phyloP scores from a whole-genome alignment of 1,284 basidiomycete genomes.

The Ganoderma lucidum region DNA sequence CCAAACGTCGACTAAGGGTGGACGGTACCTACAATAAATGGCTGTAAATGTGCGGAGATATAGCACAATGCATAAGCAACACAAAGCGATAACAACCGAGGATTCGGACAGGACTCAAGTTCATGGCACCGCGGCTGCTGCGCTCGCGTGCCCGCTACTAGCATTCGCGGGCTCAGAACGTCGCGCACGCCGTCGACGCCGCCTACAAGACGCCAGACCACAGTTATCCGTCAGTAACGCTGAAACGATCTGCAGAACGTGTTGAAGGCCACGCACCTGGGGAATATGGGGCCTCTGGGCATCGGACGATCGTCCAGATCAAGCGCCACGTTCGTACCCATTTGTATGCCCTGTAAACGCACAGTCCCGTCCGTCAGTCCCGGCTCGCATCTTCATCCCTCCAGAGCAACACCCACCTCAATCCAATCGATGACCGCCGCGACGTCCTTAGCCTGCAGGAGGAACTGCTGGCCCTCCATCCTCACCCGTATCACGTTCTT shows the following conservation, averaged over 20 bases:
- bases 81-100: neutral
- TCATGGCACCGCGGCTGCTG: conserved; percentile 11
- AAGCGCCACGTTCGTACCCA: conserved; percentile 91
- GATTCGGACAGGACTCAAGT: neutral
- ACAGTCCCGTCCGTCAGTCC: conserved; percentile 6
- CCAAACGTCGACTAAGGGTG: neutral
- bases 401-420: conserved; percentile 67
- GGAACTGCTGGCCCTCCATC: conserved; percentile 95
- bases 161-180: conserved; percentile 18
- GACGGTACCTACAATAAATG: neutral
- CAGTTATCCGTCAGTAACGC: conserved; percentile 6
- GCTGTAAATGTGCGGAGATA: neutral
- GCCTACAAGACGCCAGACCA: conserved; percentile 14
- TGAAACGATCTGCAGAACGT: neutral
- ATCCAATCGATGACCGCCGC: conserved; percentile 94
- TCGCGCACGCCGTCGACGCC: conserved; percentile 29
- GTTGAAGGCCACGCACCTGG: conserved; percentile 57
- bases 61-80: neutral
- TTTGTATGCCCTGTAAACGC: conserved; percentile 78
- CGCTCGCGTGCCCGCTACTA: neutral
- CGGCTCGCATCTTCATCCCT: neutral
- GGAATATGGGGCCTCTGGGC: conserved; percentile 86
- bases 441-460: conserved; percentile 90
- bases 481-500: conserved; percentile 95
- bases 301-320: conserved; percentile 92